Base-by-base conservation (phyloP, 1,284 basidiomycete genomes). In the Stygiomarasmius scandens region DNA sequence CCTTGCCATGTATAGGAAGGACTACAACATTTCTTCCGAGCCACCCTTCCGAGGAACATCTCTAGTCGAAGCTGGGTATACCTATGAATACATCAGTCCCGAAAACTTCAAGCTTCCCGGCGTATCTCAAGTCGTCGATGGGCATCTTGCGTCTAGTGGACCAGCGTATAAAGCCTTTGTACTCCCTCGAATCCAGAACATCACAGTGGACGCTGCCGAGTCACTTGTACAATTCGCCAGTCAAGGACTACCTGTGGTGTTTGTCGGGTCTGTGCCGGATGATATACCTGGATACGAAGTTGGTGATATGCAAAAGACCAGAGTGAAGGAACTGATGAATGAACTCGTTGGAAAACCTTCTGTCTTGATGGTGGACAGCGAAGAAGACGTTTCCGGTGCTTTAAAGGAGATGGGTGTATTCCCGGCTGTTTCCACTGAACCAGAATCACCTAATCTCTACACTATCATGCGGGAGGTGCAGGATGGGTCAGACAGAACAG, bases 111-210 rank as follows among this genome's bases (percentile, higher is more conserved):
- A 61, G 45, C 60, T 64, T 43, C 62, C 60, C 6, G 60, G 62
- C 2, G 58, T 60, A 10, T 60, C 56, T 16, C 8, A 8, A 14
- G 60, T 61, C 23, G 44, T 57, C 38, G 38, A 58, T 36, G 52
- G 54, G 14, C 60, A 58, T 2, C 58, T 64, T 29, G 56, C 60
- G 2, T 20, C 55, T 11, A 22, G 34, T 25, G 62, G 62, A 14
- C 62, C 62, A 11, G 62, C 62, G 1, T 64, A 64, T n/a, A 64
- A 64, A 46, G 62, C 62, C 22, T 58, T 61, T 20, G 46, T 64
- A 14, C 47, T 64, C 19, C 55, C 56, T 38, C 56, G 53, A 14
- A 46, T 27, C 25, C 50, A 52, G 16, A 63, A 60, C 46, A 56
- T 59, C 27, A 63, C 62, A 22, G 54, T 63, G 1, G 62, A 63